phyloP scores from a whole-genome alignment of 2,329 filamentous ascomycete genomes.

The Epichloe coenophiala region DNA sequence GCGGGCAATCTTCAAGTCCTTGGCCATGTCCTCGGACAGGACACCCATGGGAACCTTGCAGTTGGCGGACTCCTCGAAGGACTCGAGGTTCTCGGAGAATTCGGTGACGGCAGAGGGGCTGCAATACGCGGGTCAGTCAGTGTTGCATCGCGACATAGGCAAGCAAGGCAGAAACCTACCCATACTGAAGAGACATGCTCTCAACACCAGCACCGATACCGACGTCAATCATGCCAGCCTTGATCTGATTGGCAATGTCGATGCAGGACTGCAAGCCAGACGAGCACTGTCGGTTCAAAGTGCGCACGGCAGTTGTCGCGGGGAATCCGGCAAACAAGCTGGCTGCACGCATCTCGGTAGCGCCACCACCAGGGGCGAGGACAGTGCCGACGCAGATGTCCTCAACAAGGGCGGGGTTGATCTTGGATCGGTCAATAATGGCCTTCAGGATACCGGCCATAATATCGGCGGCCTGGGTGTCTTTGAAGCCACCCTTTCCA shows the following conservation, averaged over 20 bases:
- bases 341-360: conserved; percentile 92
- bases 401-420: conserved; percentile 78
- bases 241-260: conserved; percentile 89
- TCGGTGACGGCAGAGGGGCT: conserved; percentile 76
- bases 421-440: conserved; percentile 70
- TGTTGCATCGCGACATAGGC: not conserved
- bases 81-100: conserved; percentile 81
- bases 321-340: conserved; percentile 82
- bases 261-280: conserved; percentile 85
- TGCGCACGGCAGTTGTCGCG: conserved; percentile 68
- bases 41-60: conserved; percentile 98
- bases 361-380: conserved; percentile 81
- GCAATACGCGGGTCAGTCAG: not conserved
- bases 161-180: conserved; percentile 35
- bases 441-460: conserved; percentile 72
- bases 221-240: conserved; percentile 83
- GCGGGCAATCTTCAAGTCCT: conserved; percentile 62
- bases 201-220: conserved; percentile 91
- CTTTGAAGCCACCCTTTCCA: conserved; percentile 89
- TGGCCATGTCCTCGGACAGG: conserved; percentile 88
- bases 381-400: conserved; percentile 89
- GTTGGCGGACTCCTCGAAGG: conserved; percentile 70
- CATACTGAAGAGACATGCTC: conserved; percentile 90
- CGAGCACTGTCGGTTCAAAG: conserved; percentile 88
- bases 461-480: conserved; percentile 76